Conservation (phyloP, 2,329 filamentous ascomycete species). For the Fusarium buxicola region DNA sequence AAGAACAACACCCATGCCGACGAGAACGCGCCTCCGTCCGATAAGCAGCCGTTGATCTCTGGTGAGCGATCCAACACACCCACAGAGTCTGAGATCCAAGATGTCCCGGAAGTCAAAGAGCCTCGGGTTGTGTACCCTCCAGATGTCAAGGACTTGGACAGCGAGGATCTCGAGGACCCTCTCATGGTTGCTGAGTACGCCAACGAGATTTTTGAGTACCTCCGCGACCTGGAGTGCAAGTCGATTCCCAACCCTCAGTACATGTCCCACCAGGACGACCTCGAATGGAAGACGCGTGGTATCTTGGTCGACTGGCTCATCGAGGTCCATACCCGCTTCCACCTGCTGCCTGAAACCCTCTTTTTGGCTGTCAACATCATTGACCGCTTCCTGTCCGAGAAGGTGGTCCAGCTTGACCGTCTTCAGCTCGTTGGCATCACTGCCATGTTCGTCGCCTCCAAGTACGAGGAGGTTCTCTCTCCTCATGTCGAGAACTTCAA, state of each 20-base stretch:
- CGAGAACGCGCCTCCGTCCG: constrained; percentile 75
- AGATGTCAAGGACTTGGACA: constrained; percentile 75
- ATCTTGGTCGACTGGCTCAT: constrained; percentile 99
- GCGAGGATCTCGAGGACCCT: constrained; percentile 90
- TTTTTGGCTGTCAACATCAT: constrained; percentile 99
- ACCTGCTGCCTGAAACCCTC: constrained; percentile 92
- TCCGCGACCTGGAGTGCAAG: constrained; percentile 85
- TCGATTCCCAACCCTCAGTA: constrained; percentile 89
- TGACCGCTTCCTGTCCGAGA: constrained; percentile 94
- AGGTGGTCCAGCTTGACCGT: constrained; percentile 95
- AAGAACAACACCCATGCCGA: constrained; percentile 69
- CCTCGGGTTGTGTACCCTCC: constrained; percentile 25
- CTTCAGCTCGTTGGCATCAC: constrained; percentile 97
- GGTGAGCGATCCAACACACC: constrained; percentile 54
- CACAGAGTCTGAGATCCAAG: constrained; percentile 37
- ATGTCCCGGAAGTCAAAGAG: constrained; percentile 29
- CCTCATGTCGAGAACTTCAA: constrained; percentile 98
- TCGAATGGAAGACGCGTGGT: constrained; percentile 98
- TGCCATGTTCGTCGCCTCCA: constrained; percentile 99
- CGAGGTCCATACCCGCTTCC: constrained; percentile 97
- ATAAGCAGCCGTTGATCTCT: constrained; percentile 65
- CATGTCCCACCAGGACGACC: constrained; percentile 92
- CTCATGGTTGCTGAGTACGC: constrained; percentile 99
- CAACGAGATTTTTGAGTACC: constrained; percentile 96
- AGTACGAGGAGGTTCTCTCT: constrained; percentile 98